These are phyloP conservation scores for Hygrophorus russula DNA, from an alignment of 768 basidiomycete genomes.

Conservation along the genomic window DNA sequence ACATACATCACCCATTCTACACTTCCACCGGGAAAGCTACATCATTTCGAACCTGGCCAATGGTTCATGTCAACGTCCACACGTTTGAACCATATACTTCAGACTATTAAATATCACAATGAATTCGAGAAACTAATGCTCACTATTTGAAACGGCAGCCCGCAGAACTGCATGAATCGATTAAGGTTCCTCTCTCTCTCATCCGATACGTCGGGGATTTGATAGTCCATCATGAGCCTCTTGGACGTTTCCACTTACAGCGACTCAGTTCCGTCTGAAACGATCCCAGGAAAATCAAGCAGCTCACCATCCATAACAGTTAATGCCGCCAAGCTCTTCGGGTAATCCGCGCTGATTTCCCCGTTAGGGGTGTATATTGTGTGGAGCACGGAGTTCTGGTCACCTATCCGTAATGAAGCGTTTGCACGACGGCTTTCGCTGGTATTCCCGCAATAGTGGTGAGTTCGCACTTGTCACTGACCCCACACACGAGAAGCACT, in stretches of 20 bases:
- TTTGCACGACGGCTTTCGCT: slow-evolving; percentile 53
- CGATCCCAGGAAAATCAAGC: background rate
- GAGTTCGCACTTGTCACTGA: background rate
- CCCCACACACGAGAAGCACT: slow-evolving; percentile 13
- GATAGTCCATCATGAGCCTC: slow-evolving; percentile 27
- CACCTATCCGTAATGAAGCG: slow-evolving; percentile 29
- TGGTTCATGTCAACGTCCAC: too few relatives aligned
- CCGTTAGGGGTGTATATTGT: slow-evolving; percentile 40
- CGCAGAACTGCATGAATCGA: slow-evolving; percentile 43
- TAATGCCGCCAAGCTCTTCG: slow-evolving; percentile 38
- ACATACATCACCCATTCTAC: too few relatives aligned
- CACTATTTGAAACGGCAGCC: slow-evolving; percentile 46
- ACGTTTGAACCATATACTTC: too few relatives aligned
- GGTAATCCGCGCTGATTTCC: slow-evolving; percentile 34
- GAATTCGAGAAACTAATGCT: background rate
- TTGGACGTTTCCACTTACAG: slow-evolving; percentile 21
- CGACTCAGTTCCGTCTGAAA: background rate
- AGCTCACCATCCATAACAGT: slow-evolving; percentile 40
- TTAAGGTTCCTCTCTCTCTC: slow-evolving; percentile 39
- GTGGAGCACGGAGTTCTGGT: slow-evolving; percentile 28
- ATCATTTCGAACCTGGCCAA: too few relatives aligned
- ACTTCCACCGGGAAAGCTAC: too few relatives aligned
- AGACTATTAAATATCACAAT: too few relatives aligned
- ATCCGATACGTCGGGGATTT: slow-evolving; percentile 22
- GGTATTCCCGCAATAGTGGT: slow-evolving; percentile 1